These are phyloP conservation scores for Wickerhamiella kurtzmanii DNA, from an alignment of 805 yeast species.

Conservation along the genomic window DNA sequence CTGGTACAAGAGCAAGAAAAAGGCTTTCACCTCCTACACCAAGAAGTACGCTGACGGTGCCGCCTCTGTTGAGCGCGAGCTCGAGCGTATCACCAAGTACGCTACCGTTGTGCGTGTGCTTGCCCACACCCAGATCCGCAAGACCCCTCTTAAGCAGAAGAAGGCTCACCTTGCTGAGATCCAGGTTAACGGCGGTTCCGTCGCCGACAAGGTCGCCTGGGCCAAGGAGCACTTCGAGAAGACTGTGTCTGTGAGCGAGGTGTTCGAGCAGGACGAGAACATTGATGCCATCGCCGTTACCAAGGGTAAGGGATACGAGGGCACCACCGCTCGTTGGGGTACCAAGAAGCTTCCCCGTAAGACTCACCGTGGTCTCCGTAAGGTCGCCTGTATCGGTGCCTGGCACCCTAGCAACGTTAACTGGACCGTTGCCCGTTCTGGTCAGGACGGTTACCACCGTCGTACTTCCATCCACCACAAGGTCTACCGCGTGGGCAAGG, in stretches of 20 bases:
- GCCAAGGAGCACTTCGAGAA: conserved; percentile 98
- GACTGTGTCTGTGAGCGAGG: conserved; percentile 90
- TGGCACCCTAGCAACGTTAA: conserved; percentile 99
- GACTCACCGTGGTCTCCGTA: conserved; percentile 99
- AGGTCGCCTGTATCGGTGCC: conserved; percentile 99
- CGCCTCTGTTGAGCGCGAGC: conserved; percentile 81
- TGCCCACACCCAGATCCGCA: conserved; percentile 98
- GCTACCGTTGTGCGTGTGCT: conserved; percentile 96
- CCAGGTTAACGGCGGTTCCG: conserved; percentile 99
- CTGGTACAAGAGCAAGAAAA: conserved; percentile 99
- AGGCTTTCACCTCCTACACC: conserved; percentile 99
- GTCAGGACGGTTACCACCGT: conserved; percentile 99
- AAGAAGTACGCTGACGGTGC: conserved; percentile 91
- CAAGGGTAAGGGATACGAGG: conserved; percentile 99
- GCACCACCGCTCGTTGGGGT: conserved; percentile 99
- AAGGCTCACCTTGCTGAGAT: conserved; percentile 99
- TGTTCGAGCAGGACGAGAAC: conserved; percentile 97
- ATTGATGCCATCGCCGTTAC: conserved; percentile 98
- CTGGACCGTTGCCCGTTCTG: conserved; percentile 99
- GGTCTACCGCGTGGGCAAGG: conserved; percentile 98
- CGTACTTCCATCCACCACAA: conserved; percentile 99
- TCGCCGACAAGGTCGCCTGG: conserved; percentile 95
- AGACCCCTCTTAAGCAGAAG: conserved; percentile 98
- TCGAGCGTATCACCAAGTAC: conserved; percentile 98
- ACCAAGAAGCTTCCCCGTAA: conserved; percentile 99